Conservation (phyloP, 164 flowering plant species). For the Akebia trifoliata region DNA sequence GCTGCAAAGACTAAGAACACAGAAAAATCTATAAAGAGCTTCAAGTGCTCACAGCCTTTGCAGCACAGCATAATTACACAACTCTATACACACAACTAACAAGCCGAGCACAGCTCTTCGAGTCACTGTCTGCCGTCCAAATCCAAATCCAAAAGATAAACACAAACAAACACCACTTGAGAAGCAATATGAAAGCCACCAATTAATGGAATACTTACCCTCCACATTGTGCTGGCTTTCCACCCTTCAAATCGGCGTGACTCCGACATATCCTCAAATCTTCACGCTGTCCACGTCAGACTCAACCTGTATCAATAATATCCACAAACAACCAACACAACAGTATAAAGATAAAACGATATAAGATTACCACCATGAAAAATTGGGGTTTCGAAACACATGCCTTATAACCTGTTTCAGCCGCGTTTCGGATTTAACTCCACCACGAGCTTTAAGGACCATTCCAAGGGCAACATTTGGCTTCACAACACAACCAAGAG, state of each 20-base stretch:
- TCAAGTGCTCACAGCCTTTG: not conserved
- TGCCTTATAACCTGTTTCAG: slow-evolving; percentile 57
- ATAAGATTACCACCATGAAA: not conserved
- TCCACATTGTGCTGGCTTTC: slow-evolving; percentile 41
- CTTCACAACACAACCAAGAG: slow-evolving; percentile 34
- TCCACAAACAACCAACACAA: slow-evolving; percentile 15
- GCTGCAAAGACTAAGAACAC: not conserved
- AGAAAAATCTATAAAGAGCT: not conserved
- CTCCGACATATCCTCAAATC: not conserved
- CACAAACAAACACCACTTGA: not conserved
- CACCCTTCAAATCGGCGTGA: slow-evolving; percentile 1
- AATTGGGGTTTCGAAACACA: slow-evolving; percentile 13
- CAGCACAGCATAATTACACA: not conserved
- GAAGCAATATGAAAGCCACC: slow-evolving; percentile 13
- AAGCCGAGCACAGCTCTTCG: not conserved
- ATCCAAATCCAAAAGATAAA: too few relatives aligned
- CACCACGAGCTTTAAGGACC: slow-evolving; percentile 29
- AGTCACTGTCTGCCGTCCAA: not conserved
- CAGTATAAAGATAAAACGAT: slow-evolving; percentile 32
- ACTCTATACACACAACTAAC: not conserved
- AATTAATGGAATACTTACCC: slow-evolving; percentile 25
- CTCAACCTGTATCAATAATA: slow-evolving; percentile 36
- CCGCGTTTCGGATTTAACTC: slow-evolving; percentile 32
- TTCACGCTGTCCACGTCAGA: slow-evolving; percentile 35
- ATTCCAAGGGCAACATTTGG: slow-evolving; percentile 32